Evolutionary conservation across 768 basidiomycete species (phyloP), one percentile per base, ranked within the genome.

Genomic region (Lactarius sanguifluus): DNA sequence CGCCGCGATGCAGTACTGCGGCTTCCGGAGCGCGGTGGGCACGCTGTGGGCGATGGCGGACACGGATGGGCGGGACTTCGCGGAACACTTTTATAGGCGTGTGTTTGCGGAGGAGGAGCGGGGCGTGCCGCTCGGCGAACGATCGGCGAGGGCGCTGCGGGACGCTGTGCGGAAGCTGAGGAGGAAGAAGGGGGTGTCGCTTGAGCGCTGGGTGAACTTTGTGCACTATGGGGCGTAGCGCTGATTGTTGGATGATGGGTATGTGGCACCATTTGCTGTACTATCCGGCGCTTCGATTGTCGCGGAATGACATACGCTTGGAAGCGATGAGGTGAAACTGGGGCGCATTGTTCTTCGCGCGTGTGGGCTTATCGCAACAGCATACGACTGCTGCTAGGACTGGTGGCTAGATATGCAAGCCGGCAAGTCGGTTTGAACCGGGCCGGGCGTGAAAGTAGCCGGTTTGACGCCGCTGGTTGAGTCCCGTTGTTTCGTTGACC

Each of bases 1-100:
- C 1, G 68, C 69, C 13, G 70, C 50, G 40, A 69, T 70, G 70
- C 61, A 69, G 8, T 57, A 63, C 15, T 62, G 61, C 25, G 68
- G 64, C 0, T 70, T 69, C 61, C 25, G 61, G 3, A 60, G 64
- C 25, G 61, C 38, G 13, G 62, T 70, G 20, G 70, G 57, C 30
- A 70, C 70, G 18, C 43, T 68, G 5, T 70, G 69, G 68, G 62
- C 59, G 36, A 69, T 70, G 61, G 50, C 50, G 16, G 69, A 70
- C 34, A 45, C 23, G 9, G 69, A 70, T 12, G 69, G 65, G 36
- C 68, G 55, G 2, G 34, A 41, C 0, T 3, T 69, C 13, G 57
- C 68, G 13, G 40, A 56, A 12, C 41, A 61, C 1, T 62, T 65
- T 32, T 69, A 69, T 9, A 23, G 15, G 32, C 40, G 23, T 0